phyloP scores from a whole-genome alignment of 306 rosid genomes.

The Heteromeles arbutifolia region DNA sequence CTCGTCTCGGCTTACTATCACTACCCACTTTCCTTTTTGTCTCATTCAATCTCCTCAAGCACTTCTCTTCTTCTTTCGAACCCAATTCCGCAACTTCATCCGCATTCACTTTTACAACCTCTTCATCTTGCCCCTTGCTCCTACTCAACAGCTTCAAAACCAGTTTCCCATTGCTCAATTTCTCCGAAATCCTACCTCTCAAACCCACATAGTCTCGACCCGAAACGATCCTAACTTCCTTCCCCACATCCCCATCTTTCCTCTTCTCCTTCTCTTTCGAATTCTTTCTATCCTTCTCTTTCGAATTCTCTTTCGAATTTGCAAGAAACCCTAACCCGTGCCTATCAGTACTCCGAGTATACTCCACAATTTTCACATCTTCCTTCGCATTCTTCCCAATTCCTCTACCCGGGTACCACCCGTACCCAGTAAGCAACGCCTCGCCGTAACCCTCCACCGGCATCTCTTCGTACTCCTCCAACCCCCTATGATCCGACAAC shows the following conservation, averaged over 20 bases:
- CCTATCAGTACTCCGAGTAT: constrained; percentile 39
- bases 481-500: constrained; percentile 50
- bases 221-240: constrained; percentile 44
- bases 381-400: constrained; percentile 69
- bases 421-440: constrained; percentile 76
- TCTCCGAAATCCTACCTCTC: constrained; percentile 46
- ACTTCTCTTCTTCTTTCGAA: constrained; percentile 59
- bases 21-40: constrained; percentile 16
- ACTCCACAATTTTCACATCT: constrained; percentile 54
- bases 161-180: constrained; percentile 23
- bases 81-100: constrained; percentile 52
- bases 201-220: constrained; percentile 49
- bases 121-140: constrained; percentile 7
- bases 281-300: background rate
- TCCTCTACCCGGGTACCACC: constrained; percentile 81
- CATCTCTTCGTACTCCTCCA: constrained; percentile 57
- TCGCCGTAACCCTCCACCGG: constrained; percentile 76
- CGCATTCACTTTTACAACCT: constrained; percentile 30
- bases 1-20: constrained; percentile 17
- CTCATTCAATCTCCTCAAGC: constrained; percentile 49
- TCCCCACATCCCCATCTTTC: constrained; percentile 19
- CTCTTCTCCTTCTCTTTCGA: background rate
- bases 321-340: constrained; percentile 66
- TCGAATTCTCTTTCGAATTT: background rate
- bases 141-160: constrained; percentile 36